A percentile compares a stretch with the other conserved stretches of the same genome.
Conservation (phyloP, 495 filamentous ascomycete species). For the Achaetomiella virescens region DNA sequence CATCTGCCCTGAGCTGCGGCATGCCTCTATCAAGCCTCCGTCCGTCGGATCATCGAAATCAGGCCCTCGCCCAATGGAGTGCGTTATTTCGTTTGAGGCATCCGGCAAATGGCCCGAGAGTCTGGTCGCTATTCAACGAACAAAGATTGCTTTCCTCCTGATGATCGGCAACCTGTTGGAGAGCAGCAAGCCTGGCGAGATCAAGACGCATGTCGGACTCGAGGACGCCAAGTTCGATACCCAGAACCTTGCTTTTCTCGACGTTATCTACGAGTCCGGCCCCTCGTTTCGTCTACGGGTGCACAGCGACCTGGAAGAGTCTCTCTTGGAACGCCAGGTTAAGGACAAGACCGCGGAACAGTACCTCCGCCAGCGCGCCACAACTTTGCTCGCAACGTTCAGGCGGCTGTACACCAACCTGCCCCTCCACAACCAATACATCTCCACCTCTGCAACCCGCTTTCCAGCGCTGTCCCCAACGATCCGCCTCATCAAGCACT, state of each 20-base stretch:
- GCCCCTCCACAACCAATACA: conserved; percentile 72
- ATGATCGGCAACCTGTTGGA: conserved; percentile 70
- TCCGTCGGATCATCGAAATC: conserved; percentile 34
- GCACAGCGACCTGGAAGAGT: conserved; percentile 77
- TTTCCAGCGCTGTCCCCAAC: conserved; percentile 76
- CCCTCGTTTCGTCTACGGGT: conserved; percentile 63
- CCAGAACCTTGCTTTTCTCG: conserved; percentile 77
- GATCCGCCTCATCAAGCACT: conserved; percentile 81
- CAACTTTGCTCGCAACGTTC: conserved; percentile 61
- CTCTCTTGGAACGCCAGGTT: conserved; percentile 67
- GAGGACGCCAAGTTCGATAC: conserved; percentile 63
- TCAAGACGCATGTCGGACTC: conserved; percentile 64
- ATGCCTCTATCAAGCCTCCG: conserved; percentile 55
- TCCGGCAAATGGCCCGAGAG: conserved; percentile 93
- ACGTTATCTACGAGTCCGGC: conserved; percentile 66
- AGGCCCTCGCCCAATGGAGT: conserved; percentile 43
- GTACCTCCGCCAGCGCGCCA: conserved; percentile 57
- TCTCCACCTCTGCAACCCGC: conserved; percentile 71
- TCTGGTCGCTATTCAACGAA: conserved; percentile 80
- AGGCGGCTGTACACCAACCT: conserved; percentile 63
- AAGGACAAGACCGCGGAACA: conserved; percentile 63
- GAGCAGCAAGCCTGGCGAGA: conserved; percentile 38
- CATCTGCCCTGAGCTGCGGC: conserved; percentile 64
- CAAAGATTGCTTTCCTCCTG: conserved; percentile 85
- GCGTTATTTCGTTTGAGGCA: conserved; percentile 85